These are phyloP conservation scores for Rhododendron ovatum DNA, from an alignment of 148 eudicot species.

Conservation along the genomic window DNA sequence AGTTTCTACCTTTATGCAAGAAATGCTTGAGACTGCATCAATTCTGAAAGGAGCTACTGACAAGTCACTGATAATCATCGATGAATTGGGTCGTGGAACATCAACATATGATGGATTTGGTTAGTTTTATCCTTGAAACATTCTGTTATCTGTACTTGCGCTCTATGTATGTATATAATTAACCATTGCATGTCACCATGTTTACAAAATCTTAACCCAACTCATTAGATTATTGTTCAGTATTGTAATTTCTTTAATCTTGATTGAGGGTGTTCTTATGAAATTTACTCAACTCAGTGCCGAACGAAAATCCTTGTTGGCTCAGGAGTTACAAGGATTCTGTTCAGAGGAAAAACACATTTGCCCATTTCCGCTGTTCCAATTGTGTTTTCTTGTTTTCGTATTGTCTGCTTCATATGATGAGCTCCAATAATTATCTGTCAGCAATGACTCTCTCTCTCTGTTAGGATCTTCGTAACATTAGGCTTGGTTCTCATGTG, in stretches of 20 bases:
- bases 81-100: conserved; percentile 99
- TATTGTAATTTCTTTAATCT: neutral
- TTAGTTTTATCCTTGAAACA: conserved; percentile 33
- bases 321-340: neutral
- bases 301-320: neutral
- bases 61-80: conserved; percentile 86
- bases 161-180: neutral
- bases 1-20: conserved; percentile 99
- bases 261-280: neutral
- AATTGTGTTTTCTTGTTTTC: neutral
- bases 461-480: neutral
- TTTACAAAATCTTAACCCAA: neutral
- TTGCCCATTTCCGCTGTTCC: neutral
- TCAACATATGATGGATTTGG: conserved; percentile 99
- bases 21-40: conserved; percentile 99
- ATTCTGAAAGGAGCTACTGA: conserved; percentile 95
- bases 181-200: neutral
- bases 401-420: neutral
- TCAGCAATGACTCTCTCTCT: neutral
- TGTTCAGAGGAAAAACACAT: neutral
- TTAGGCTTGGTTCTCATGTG: neutral
- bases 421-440: neutral
- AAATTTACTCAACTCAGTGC: neutral
- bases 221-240: neutral
- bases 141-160: neutral